Conservation (phyloP, 139 green algal genomes). For the Tetraselmis striata region DNA sequence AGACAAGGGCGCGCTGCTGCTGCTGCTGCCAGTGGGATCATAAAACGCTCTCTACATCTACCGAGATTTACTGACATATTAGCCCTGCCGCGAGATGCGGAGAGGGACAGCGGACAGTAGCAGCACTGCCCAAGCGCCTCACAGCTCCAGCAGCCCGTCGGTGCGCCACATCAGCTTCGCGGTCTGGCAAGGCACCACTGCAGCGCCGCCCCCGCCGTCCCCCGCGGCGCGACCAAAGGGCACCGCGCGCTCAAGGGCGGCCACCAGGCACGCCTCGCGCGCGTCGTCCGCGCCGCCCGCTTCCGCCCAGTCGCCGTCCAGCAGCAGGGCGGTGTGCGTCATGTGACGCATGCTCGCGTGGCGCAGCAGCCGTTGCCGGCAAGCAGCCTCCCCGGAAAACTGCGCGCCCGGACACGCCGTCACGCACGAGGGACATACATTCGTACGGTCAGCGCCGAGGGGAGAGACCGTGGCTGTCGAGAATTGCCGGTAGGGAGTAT, state of each 20-base stretch:
- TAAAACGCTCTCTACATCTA: no score
- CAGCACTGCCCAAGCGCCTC: no score
- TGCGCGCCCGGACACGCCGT: not conserved
- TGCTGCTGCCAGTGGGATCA: no score
- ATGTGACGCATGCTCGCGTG: not conserved
- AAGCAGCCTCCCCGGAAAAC: not conserved
- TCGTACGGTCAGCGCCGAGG: no score
- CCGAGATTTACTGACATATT: no score
- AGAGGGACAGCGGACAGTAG: no score
- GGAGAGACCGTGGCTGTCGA: no score
- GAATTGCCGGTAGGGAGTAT: no score
- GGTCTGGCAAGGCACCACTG: not conserved
- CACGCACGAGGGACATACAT: no score
- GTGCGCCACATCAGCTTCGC: not conserved
- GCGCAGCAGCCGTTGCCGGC: not conserved
- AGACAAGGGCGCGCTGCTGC: no score
- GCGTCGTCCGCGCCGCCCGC: not conserved
- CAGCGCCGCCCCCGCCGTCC: not conserved
- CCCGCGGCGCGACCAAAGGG: not conserved
- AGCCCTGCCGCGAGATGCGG: no score
- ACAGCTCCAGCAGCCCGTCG: not conserved
- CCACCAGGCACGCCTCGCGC: not conserved
- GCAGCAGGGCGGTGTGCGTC: not conserved
- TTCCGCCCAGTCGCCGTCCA: not conserved
- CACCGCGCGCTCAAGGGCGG: not conserved